These are phyloP conservation scores for Lipomyces sp. DNA, from an alignment of 805 yeast species.

Conservation along the genomic window DNA sequence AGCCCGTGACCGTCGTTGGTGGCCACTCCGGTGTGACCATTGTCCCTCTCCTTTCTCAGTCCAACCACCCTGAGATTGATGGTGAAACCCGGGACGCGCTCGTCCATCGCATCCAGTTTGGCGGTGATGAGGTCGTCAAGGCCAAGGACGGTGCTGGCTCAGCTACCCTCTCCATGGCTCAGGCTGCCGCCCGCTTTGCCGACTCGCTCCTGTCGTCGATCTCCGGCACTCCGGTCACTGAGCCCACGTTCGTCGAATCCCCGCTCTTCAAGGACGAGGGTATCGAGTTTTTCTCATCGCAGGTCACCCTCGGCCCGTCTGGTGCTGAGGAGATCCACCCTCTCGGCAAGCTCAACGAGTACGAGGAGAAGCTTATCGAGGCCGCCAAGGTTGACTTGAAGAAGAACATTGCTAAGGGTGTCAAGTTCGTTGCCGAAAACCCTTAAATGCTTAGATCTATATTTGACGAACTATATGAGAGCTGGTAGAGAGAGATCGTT, in stretches of 20 bases:
- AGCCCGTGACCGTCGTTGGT: constrained; percentile 86
- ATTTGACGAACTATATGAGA: not conserved
- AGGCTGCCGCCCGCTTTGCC: constrained; percentile 68
- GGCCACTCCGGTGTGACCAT: constrained; percentile 98
- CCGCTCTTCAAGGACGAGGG: constrained; percentile 87
- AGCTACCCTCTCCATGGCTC: constrained; percentile 89
- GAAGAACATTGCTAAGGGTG: constrained; percentile 93
- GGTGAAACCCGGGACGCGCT: constrained; percentile 69
- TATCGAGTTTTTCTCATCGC: constrained; percentile 94
- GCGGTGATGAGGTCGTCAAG: constrained; percentile 94
- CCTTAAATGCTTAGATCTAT: constrained; percentile 31
- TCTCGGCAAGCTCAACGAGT: constrained; percentile 70
- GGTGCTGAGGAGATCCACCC: constrained; percentile 70
- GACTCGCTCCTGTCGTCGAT: constrained; percentile 53
- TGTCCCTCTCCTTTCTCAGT: constrained; percentile 88
- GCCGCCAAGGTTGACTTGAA: constrained; percentile 86
- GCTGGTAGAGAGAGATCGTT: not conserved
- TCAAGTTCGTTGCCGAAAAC: constrained; percentile 67
- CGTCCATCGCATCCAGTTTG: constrained; percentile 89
- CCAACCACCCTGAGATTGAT: constrained; percentile 61
- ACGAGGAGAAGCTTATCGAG: constrained; percentile 83
- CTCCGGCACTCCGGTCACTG: constrained; percentile 55
- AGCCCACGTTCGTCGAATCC: constrained; percentile 64
- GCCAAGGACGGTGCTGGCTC: constrained; percentile 95
- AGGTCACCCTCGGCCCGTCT: constrained; percentile 84